Evolutionary conservation across 2,329 filamentous ascomycete species (phyloP).

Genomic region (Pseudogymnoascus sp.): DNA sequence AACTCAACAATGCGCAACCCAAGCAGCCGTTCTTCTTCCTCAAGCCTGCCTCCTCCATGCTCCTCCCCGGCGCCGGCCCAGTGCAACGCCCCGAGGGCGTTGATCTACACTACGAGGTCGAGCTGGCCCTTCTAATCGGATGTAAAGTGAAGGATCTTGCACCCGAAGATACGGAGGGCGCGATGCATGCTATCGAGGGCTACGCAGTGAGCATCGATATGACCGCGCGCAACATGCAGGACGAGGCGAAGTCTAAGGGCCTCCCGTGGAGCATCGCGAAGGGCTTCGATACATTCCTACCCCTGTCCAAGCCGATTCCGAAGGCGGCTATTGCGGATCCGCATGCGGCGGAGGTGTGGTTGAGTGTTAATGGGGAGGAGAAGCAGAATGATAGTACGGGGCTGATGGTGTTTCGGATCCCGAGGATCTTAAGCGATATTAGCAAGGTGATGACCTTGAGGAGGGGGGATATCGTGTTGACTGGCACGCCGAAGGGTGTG

Average conservation of each 20-base stretch:
- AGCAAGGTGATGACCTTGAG: conserved; percentile 91
- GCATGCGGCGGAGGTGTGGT: conserved; percentile 77
- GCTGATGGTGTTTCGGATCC: conserved; percentile 89
- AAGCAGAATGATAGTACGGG: conserved; percentile 84
- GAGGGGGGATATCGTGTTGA: conserved; percentile 85
- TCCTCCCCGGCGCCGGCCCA: conserved; percentile 68
- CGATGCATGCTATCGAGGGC: conserved; percentile 75
- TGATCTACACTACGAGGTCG: conserved; percentile 87
- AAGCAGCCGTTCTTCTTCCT: conserved; percentile 99
- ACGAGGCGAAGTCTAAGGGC: conserved; percentile 94
- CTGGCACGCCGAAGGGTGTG: conserved; percentile 95
- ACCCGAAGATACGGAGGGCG: conserved; percentile 63
- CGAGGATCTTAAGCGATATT: conserved; percentile 80
- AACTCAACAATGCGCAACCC: conserved; percentile 78
- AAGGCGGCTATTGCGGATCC: conserved; percentile 77
- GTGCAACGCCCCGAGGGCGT: conserved; percentile 76
- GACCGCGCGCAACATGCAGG: conserved; percentile 91
- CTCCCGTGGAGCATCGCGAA: conserved; percentile 95
- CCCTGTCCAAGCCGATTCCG: conserved; percentile 71
- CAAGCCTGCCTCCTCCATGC: conserved; percentile 81
- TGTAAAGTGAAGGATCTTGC: conserved; percentile 65
- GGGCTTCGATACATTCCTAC: conserved; percentile 95
- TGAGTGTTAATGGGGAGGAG: conserved; percentile 71
- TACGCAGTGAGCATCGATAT: conserved; percentile 94
- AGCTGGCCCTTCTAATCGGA: conserved; percentile 83